These are phyloP conservation scores for Cryphonectria carpinicola DNA, from an alignment of 2,329 filamentous ascomycete species.

Conservation along the genomic window DNA sequence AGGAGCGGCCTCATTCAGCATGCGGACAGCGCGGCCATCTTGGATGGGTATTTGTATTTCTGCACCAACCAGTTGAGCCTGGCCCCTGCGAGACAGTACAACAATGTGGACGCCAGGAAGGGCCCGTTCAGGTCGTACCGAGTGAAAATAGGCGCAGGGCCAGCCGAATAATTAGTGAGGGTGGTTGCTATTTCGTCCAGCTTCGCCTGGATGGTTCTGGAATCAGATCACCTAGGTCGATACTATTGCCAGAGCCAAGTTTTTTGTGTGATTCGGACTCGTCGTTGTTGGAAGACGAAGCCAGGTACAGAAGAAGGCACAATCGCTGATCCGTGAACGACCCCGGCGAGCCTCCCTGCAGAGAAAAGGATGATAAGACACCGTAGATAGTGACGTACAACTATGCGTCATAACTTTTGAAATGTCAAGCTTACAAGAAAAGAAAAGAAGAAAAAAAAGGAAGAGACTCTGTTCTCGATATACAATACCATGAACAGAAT, in stretches of 20 bases:
- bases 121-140: slow-evolving; percentile 43
- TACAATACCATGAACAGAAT: not conserved
- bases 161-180: slow-evolving; percentile 32
- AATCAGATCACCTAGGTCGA: not conserved
- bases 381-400: not conserved
- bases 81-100: slow-evolving; percentile 42
- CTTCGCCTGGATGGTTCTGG: not conserved
- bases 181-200: not conserved
- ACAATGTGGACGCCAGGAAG: slow-evolving; percentile 41
- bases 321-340: not conserved
- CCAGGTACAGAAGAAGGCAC: not conserved
- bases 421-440: not conserved
- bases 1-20: slow-evolving; percentile 46
- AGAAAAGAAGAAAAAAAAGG: not conserved
- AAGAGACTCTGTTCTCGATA: not conserved
- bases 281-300: not conserved
- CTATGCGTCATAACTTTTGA: not conserved
- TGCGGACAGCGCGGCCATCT: slow-evolving; percentile 45
- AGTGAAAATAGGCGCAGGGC: slow-evolving; percentile 41
- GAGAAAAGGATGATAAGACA: not conserved
- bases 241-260: not conserved
- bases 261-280: not conserved
- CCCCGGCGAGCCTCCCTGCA: not conserved
- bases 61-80: slow-evolving; percentile 46
- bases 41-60: slow-evolving; percentile 47